A percentile compares a stretch with the other conserved stretches of the same genome.
These are phyloP conservation scores for Meredithiella fracta DNA, from an alignment of 2,329 filamentous ascomycete genomes.

Conservation along the genomic window DNA sequence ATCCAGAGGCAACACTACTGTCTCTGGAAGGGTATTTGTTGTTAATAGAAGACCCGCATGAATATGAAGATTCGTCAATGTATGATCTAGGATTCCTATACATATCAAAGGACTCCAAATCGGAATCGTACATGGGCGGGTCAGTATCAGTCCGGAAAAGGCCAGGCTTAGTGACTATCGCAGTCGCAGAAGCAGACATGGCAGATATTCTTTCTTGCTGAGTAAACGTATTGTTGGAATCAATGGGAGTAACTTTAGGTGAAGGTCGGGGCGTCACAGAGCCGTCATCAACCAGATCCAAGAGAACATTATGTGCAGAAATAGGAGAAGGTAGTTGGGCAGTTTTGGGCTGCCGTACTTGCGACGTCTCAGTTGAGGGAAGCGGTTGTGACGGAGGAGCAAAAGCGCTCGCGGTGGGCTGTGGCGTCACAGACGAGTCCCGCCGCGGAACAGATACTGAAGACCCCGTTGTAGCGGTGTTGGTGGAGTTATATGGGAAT, in stretches of 20 bases:
- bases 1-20: slow-evolving; percentile 8
- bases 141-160: slow-evolving; percentile 24
- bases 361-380: neutral
- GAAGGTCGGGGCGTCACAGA: slow-evolving; percentile 12
- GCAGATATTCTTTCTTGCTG: slow-evolving; percentile 5
- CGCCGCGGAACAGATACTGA: slow-evolving; percentile 6
- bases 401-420: neutral
- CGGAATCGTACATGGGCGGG: slow-evolving; percentile 24
- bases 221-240: slow-evolving; percentile 3
- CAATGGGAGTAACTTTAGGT: slow-evolving; percentile 4
- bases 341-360: too few species aligned
- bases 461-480: slow-evolving; percentile 10
- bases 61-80: neutral
- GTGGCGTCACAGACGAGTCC: slow-evolving; percentile 3
- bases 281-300: slow-evolving; percentile 10
- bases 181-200: slow-evolving; percentile 13
- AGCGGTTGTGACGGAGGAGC: slow-evolving; percentile 3
- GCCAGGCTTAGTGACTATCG: slow-evolving; percentile 15
- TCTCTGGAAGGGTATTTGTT: slow-evolving; percentile 7
- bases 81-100: slow-evolving; percentile 7
- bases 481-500: neutral
- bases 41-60: slow-evolving; percentile 6
- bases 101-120: slow-evolving; percentile 14
- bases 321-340: neutral
- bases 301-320: slow-evolving; percentile 4